Evolutionary conservation across 331 rosid genomes (phyloP), one percentile per base, ranked within the genome.

Genomic region (Rosa hybrid): DNA sequence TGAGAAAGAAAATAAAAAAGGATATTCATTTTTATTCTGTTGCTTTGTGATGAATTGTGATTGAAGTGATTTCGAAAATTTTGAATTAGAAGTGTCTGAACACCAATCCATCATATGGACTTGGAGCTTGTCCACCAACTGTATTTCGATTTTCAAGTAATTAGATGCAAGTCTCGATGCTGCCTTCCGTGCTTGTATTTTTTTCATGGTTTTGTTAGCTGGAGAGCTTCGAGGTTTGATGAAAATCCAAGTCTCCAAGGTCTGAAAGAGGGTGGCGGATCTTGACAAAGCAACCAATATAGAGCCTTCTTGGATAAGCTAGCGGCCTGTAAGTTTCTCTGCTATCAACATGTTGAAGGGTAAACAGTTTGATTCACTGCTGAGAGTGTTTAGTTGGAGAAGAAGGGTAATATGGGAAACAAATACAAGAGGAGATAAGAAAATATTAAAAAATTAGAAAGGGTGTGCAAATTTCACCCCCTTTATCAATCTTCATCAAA

Each of bases 61-160:
- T 30, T 30, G 34, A 30, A 30, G 34, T 30, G 34, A 30, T 30
- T 30, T 30, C 34, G 34, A 30, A 30, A 30, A 30, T 30, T 30
- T 3, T 30, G 84, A 86, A 23, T 46, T 82, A 65, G 96, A 87
- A 78, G 87, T 59, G 75, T 76, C 94, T 70, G 80, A 74, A 39
- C 62, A 77, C 20, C 80, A 80, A 54, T 71, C 70, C 39, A 23
- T 84, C 68, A 56, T 73, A 77, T 60, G 81, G 78, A 39, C 74
- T 42, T 74, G 85, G 83, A 84, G 83, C 86, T 83, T 68, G 76
- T 82, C 63, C 83, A 39, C 71, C 75, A 64, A 64, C 81, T 46
- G 42, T 74, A 30, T 79, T 8, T 77, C 76, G 65, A 77, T 81
- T 60, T 76, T 81, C 65, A 57, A 42, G 68, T 69, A 80, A 39